Base-by-base conservation (phyloP, 1,139 yeast genomes). In the Protomyces pachydermus region DNA sequence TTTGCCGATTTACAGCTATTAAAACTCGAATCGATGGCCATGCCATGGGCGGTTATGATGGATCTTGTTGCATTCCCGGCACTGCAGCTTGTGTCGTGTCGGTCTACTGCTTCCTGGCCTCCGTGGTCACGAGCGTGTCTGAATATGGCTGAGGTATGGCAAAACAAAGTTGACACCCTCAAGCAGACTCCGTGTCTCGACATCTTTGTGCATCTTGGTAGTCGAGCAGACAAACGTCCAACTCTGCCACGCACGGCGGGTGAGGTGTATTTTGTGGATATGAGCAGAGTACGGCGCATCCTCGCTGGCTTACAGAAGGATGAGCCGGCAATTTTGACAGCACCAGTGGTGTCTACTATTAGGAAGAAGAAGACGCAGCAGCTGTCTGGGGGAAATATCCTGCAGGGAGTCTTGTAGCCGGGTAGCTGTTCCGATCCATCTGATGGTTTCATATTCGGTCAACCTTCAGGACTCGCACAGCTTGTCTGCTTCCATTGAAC, bases 1-100 rank as follows among this genome's bases (percentile, higher is more conserved):
- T 58, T 58, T 32, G 34, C 53, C 12, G 32, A 23, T 32, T 52
- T 58, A 3, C 18, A 53, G 6, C 5, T 58, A 6, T 28, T 58
- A 14, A 46, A 58, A 28, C 53, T 58, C 37, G 56, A 56, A 8
- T 23, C 34, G 2, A 5, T 42, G 10, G 23, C 20, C 23, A 10
- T 42, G 48, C 48, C 48, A 9, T 18, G 20, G 23, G 6, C 48
- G 9, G 48, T 42, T 9, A 23, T 42, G 25, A 4, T 18, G 20
- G 48, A n/a, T 12, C 9, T 42, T 20, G 20, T 8, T n/a, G 48
- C 48, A 3, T 42, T 42, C 9, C 48, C 48, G 12, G 23, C 20
- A 20, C 48, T 42, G 23, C 48, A 20, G 23, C 16, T 18, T 3
- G 10, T 42, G 4, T 5, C 23, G 14, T 42, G 48, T 18, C 25